Conservation (phyloP, 306 rosid genomes). For the Lupinus albus region DNA sequence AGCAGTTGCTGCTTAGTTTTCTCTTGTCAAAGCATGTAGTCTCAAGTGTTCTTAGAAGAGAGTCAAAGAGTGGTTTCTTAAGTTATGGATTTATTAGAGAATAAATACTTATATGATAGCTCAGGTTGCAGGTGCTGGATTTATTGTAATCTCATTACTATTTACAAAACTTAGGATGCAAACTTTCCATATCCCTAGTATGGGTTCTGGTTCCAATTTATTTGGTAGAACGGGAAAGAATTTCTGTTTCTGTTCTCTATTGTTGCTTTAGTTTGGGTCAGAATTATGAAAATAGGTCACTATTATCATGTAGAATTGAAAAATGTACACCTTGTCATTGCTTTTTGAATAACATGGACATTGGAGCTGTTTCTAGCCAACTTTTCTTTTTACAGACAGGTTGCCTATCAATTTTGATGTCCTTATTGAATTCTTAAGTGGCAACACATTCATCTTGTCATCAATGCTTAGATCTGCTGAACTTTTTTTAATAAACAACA, state of each 20-base stretch:
- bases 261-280: slow-evolving; percentile 41
- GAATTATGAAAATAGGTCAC: not conserved
- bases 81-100: slow-evolving; percentile 38
- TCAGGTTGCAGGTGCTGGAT: slow-evolving; percentile 34
- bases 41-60: slow-evolving; percentile 38
- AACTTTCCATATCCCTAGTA: slow-evolving; percentile 34
- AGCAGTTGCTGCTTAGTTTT: slow-evolving; percentile 55
- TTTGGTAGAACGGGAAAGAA: slow-evolving; percentile 40
- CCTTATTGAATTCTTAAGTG: not conserved
- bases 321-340: slow-evolving; percentile 33
- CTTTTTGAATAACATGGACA: slow-evolving; percentile 57
- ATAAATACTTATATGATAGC: slow-evolving; percentile 39
- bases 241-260: slow-evolving; percentile 36
- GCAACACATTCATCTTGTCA: not conserved
- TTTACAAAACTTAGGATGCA: slow-evolving; percentile 42
- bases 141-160: slow-evolving; percentile 40
- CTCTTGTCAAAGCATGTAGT: slow-evolving; percentile 33
- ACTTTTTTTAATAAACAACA: not conserved
- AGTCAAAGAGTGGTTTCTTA: slow-evolving; percentile 23
- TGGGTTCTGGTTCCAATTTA: slow-evolving; percentile 49
- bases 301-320: slow-evolving; percentile 38
- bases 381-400: not conserved
- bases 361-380: not conserved
- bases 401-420: not conserved
- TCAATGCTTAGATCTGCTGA: not conserved